Percentiles rank a stretch among this genome's conserved stretches.
These are phyloP conservation scores for Colletotrichum costaricense DNA, from an alignment of 2,329 filamentous ascomycete species.

Conservation along the genomic window DNA sequence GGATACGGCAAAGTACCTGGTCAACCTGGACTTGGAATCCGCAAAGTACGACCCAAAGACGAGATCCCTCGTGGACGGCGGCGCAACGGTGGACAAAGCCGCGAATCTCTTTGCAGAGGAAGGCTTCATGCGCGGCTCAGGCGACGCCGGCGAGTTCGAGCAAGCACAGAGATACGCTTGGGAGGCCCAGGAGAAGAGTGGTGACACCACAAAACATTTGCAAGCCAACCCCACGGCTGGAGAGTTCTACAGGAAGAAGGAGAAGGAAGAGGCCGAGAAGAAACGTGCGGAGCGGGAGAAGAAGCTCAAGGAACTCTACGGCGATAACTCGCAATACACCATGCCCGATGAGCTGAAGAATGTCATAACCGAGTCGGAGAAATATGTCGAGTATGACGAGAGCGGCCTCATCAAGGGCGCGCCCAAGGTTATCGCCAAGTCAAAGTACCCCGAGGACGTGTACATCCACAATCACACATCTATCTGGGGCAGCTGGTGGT, in stretches of 20 bases:
- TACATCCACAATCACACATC: slow-evolving; percentile 90
- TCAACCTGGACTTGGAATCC: slow-evolving; percentile 95
- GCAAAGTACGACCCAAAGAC: slow-evolving; percentile 99
- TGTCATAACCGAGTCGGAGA: slow-evolving; percentile 81
- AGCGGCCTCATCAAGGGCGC: slow-evolving; percentile 90
- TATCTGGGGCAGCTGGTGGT: slow-evolving; percentile 98
- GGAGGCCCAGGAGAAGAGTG: slow-evolving; percentile 89
- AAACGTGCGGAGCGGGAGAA: slow-evolving; percentile 77
- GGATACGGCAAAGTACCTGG: slow-evolving; percentile 95
- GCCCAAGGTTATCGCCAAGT: slow-evolving; percentile 79
- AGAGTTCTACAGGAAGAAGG: slow-evolving; percentile 84
- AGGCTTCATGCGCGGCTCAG: slow-evolving; percentile 87
- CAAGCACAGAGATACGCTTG: slow-evolving; percentile 90
- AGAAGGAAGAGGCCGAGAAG: slow-evolving; percentile 77
- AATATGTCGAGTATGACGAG: slow-evolving; percentile 95
- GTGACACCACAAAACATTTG: slow-evolving; percentile 84
- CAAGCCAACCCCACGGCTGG: slow-evolving; percentile 97
- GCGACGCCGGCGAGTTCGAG: slow-evolving; percentile 94
- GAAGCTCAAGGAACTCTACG: slow-evolving; percentile 84
- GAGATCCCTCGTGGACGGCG: slow-evolving; percentile 86
- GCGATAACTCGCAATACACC: slow-evolving; percentile 65
- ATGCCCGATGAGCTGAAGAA: slow-evolving; percentile 70
- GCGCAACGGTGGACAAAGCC: slow-evolving; percentile 82
- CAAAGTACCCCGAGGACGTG: slow-evolving; percentile 92
- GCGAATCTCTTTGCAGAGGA: slow-evolving; percentile 90